Percentiles rank a stretch among this genome's conserved stretches.
Evolutionary conservation across 2,329 filamentous ascomycete species (phyloP).

Genomic region (Aspergillus sp.): DNA sequence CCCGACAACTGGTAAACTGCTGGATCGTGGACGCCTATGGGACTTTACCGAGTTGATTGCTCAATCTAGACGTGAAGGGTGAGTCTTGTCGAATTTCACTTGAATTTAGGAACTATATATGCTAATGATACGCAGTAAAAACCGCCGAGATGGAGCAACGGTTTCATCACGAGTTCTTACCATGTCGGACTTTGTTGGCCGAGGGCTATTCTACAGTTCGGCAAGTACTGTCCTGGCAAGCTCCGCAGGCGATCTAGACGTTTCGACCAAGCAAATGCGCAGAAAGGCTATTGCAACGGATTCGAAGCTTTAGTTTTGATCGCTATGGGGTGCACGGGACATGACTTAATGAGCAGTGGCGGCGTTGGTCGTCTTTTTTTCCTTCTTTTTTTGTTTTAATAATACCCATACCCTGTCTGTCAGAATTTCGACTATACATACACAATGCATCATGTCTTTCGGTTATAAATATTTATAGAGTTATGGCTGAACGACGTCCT

Average conservation of each 20-base stretch:
- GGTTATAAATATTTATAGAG: too few relatives aligned
- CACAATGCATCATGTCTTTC: too few relatives aligned
- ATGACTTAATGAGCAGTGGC: too few relatives aligned
- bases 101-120: neutral
- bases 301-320: conserved; percentile 21
- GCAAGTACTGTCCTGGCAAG: conserved; percentile 11
- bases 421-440: too few relatives aligned
- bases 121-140: conserved; percentile 55
- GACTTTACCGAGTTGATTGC: conserved; percentile 87
- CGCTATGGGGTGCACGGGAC: neutral
- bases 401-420: too few relatives aligned
- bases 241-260: conserved; percentile 20
- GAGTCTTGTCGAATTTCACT: conserved; percentile 9
- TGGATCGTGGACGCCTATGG: conserved; percentile 76
- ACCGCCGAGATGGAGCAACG: conserved; percentile 85
- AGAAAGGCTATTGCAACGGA: conserved; percentile 32
- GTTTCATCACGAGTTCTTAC: conserved; percentile 76
- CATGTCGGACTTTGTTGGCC: conserved; percentile 70
- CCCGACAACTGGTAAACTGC: conserved; percentile 53
- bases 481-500: too few relatives aligned
- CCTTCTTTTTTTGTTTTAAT: too few relatives aligned
- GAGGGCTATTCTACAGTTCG: conserved; percentile 55
- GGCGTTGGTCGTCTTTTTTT: too few relatives aligned
- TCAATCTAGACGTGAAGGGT: conserved; percentile 73
- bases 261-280: conserved; percentile 32